These are phyloP conservation scores for Ophiostoma sp. DNA, from an alignment of 2,329 filamentous ascomycete species.

Conservation along the genomic window DNA sequence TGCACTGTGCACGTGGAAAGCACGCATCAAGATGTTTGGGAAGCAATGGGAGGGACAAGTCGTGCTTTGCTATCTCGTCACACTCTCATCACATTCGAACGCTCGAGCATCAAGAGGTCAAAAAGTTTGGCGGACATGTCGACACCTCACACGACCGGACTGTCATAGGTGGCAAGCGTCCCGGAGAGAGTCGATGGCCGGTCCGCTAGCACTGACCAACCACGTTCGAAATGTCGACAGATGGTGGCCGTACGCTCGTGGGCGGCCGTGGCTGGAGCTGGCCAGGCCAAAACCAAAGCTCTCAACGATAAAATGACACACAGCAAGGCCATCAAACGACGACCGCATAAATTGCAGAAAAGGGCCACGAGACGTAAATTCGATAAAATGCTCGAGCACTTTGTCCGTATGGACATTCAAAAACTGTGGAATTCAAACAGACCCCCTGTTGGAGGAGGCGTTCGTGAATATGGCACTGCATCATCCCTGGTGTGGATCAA, in stretches of 20 bases:
- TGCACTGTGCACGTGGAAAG: slow-evolving; percentile 14
- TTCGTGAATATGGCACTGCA: background rate
- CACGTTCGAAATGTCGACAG: background rate
- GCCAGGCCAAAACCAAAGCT: background rate
- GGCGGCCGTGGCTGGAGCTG: background rate
- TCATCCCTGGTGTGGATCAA: slow-evolving; percentile 18
- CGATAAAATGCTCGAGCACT: background rate
- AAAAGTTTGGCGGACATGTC: background rate
- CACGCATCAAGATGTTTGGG: background rate
- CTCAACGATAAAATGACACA: background rate
- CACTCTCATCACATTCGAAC: background rate
- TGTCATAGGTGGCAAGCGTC: background rate
- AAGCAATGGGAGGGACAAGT: background rate
- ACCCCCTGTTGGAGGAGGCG: slow-evolving; percentile 3
- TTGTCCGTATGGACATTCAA: background rate
- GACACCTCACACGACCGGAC: background rate
- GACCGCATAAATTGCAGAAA: background rate
- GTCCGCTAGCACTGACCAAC: background rate
- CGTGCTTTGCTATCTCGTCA: background rate
- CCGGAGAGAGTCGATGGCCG: background rate
- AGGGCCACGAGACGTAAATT: background rate
- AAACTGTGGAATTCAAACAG: slow-evolving; percentile 7
- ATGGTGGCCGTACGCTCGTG: background rate
- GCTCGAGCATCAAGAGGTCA: background rate
- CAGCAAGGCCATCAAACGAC: slow-evolving; percentile 10